Percentiles rank a stretch among this genome's conserved stretches.
These are phyloP conservation scores for Phaeophleospora eucalypticola DNA, from an alignment of 2,329 filamentous ascomycete genomes.

Conservation along the genomic window DNA sequence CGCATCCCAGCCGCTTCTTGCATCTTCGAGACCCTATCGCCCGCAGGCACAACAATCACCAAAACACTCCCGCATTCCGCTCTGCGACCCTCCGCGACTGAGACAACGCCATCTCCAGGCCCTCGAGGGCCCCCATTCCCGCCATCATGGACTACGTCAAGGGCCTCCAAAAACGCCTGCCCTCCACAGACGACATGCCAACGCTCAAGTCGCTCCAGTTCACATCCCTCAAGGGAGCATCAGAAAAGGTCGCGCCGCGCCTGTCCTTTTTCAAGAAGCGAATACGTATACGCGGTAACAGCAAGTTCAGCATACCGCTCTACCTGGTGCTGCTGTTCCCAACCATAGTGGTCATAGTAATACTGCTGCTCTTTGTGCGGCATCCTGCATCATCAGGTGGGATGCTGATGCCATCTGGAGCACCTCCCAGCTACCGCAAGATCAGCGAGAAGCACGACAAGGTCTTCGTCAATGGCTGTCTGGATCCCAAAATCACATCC, in stretches of 20 bases:
- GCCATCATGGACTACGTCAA: constrained; percentile 41
- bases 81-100: constrained; percentile 4
- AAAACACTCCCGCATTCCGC: not conserved
- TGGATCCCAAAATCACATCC: constrained; percentile 67
- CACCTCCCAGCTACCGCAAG: constrained; percentile 81
- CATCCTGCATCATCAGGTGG: constrained; percentile 79
- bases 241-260: constrained; percentile 45
- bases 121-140: constrained; percentile 13
- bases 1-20: not conserved
- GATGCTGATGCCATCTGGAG: constrained; percentile 81
- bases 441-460: constrained; percentile 98
- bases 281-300: constrained; percentile 85
- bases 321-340: constrained; percentile 92
- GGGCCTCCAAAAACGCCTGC: constrained; percentile 44
- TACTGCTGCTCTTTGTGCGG: constrained; percentile 81
- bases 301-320: constrained; percentile 84
- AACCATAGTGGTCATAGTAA: constrained; percentile 82
- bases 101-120: constrained; percentile 16
- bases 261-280: constrained; percentile 82
- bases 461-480: constrained; percentile 87
- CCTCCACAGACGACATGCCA: constrained; percentile 41
- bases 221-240: constrained; percentile 35
- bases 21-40: constrained; percentile 5
- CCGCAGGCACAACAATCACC: not conserved
- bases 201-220: constrained; percentile 40